Base-by-base conservation (phyloP, 805 yeast genomes). In the Cyberlindnera veronae region DNA sequence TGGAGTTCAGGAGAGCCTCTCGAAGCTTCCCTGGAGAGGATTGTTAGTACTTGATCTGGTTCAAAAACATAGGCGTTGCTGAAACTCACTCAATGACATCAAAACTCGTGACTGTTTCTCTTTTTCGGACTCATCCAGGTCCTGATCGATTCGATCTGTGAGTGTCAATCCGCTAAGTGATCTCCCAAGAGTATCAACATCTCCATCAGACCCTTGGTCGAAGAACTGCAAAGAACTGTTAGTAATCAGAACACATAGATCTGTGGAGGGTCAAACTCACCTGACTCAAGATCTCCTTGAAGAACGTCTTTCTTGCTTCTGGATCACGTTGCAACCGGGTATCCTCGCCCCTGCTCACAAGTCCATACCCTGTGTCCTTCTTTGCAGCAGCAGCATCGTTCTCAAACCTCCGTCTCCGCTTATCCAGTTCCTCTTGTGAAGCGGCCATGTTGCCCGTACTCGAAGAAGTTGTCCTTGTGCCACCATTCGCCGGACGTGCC, bases 311-410 rank as follows among this genome's bases (percentile, higher is more conserved):
- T 48, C 85, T 61, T 9, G 70, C 74, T 5, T 41, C 36, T 3
- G 63, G 64, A 49, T 72, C 71, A 4, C 59, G 51, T 49, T 72
- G 79, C 30, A 81, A 62, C 29, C 73, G 54, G 37, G 54, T 55
- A 40, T 73, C 79, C 32, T 74, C 80, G 1, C 86, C 85, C 41
- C 87, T 62, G 46, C 86, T 81, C 7, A 79, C 58, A 36, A 77
- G 62, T 0, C 86, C 84, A 45, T 68, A 76, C 8, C 41, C 50
- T 6, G 63, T 69, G 14, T 48, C 46, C 27, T 48, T 38, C 13
- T 55, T 51, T n/a, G n/a, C n/a, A 21, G 49, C 49, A 3, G 44
- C 36, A 6, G 55, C 51, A 5, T 61, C 57, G 0, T 43, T 44
- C 6, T 49, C 37, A 41, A 73, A 72, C 42, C 69, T 57, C 11